Evolutionary conservation across 768 basidiomycete genomes (phyloP), one percentile per base, ranked within the genome.

Genomic region (Phanerochaete sordida): DNA sequence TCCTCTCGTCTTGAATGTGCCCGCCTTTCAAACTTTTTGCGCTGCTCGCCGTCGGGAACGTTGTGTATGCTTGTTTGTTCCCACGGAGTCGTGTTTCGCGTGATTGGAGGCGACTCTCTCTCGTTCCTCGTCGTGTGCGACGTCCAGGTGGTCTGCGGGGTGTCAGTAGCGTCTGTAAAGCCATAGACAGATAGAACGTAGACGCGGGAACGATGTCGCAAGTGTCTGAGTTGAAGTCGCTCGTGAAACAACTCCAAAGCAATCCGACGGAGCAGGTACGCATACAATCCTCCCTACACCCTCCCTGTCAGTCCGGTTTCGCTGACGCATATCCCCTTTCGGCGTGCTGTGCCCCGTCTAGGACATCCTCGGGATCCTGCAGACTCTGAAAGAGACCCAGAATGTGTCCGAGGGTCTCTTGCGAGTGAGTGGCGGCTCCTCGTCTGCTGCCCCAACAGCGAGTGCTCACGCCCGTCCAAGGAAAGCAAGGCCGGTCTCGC

Each of bases 401-500:
- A 76, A 81, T 68, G 86, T 91, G 62, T 90, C 84, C 67, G 90
- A 91, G 78, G 74, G 81, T 19, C 74, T 91, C 23, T 77, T 92
- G 56, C 84, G 90, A 80, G 90, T 91, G 74, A 67, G 88, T 81
- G 69, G 9, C 67, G 62, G 15, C 12, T 2, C 39, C 43, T 2
- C 6, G 64, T 65, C 58, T 61, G 72, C 68, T 65, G 57, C 62
- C 69, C 65, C 62, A 59, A 43, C 8, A 43, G 44, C 57, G 48
- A 64, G 62, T 21, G 37, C 43, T 45, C n/a, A 44, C 35, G 28
- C 7, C 11, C 19, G 4, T 33, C 63, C 28, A 67, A 95, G 94
- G 93, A 95, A 75, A 95, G 92, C 73, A 95, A 90, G 73, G 90
- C 88, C 3, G 94, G 94, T 51, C 76, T 96, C n/a, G 90, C 93